Evolutionary conservation across 179 eudicot genomes (phyloP).

Genomic region (Amaranthus tricolor): DNA sequence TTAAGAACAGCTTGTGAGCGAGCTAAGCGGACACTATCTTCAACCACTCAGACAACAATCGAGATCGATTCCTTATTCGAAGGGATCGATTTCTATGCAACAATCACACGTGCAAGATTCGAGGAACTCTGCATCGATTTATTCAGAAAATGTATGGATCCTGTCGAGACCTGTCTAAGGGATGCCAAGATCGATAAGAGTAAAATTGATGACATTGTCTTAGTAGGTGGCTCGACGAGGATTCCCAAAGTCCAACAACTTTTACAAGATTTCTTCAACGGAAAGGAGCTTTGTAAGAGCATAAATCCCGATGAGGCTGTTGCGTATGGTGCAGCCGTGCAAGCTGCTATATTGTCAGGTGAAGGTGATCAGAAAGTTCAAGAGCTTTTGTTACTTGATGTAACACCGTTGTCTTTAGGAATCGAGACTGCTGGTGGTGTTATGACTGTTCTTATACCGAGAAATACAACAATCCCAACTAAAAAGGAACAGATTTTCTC

Average conservation of each 20-base stretch:
- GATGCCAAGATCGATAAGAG: constrained; percentile 28
- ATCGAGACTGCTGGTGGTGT: constrained; percentile 34
- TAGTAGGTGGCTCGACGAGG: constrained; percentile 27
- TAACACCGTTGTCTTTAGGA: constrained; percentile 23
- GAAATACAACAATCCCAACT: constrained; percentile 28
- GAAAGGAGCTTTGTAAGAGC: constrained; percentile 30
- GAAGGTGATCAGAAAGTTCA: constrained; percentile 31
- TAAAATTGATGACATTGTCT: constrained; percentile 14
- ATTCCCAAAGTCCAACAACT: constrained; percentile 30
- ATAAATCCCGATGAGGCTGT: constrained; percentile 29
- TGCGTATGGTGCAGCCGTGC: constrained; percentile 28
- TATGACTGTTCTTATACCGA: constrained; percentile 24
- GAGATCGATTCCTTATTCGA: constrained; percentile 28
- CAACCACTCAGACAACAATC: constrained; percentile 28
- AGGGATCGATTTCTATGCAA: constrained; percentile 28
- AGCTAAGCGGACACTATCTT: constrained; percentile 27
- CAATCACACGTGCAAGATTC: constrained; percentile 27
- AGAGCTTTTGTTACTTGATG: constrained; percentile 24
- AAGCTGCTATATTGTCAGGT: constrained; percentile 25
- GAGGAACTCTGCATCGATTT: constrained; percentile 28
- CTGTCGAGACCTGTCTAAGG: constrained; percentile 24
- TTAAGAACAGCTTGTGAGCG: constrained; percentile 25
- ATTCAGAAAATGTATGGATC: constrained; percentile 31
- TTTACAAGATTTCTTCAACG: constrained; percentile 27
- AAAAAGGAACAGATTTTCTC: constrained; percentile 32